Percentiles rank a stretch among this genome's conserved stretches.
Conservation (phyloP, 495 filamentous ascomycete genomes). For the Trichocladium antarcticum region DNA sequence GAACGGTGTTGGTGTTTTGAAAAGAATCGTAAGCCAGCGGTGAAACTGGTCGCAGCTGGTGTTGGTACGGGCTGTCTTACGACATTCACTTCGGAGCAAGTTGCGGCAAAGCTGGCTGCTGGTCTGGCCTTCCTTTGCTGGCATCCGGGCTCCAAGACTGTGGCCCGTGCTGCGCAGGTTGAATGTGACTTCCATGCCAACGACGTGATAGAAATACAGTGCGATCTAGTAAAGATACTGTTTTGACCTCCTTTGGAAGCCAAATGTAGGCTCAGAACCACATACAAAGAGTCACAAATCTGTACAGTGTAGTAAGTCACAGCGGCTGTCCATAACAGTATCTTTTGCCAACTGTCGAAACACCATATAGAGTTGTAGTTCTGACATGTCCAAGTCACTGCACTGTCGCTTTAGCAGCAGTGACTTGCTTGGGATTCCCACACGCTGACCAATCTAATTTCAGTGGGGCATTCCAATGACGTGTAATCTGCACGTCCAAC, state of each 20-base stretch:
- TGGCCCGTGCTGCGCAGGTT: background rate
- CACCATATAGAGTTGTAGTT: no score
- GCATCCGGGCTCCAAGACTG: background rate
- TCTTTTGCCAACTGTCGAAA: no score
- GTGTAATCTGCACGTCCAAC: background rate
- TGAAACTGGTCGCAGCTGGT: no score
- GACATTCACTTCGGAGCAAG: background rate
- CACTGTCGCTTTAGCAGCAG: no score
- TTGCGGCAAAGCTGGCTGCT: background rate
- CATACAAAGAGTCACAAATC: no score
- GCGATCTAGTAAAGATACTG: background rate
- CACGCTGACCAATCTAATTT: background rate
- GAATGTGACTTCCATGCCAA: background rate
- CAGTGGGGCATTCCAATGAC: background rate
- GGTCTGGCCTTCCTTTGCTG: background rate
- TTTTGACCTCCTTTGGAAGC: no score
- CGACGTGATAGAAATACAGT: background rate
- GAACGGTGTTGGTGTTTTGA: background rate
- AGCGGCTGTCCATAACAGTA: no score
- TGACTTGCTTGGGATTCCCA: no score
- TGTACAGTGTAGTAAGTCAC: no score
- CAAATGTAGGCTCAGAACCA: no score
- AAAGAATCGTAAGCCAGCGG: no score
- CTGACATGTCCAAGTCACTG: no score
- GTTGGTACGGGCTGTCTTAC: background rate